Conservation (phyloP, 345 rosid species). For the Lumnitzera littorea region DNA sequence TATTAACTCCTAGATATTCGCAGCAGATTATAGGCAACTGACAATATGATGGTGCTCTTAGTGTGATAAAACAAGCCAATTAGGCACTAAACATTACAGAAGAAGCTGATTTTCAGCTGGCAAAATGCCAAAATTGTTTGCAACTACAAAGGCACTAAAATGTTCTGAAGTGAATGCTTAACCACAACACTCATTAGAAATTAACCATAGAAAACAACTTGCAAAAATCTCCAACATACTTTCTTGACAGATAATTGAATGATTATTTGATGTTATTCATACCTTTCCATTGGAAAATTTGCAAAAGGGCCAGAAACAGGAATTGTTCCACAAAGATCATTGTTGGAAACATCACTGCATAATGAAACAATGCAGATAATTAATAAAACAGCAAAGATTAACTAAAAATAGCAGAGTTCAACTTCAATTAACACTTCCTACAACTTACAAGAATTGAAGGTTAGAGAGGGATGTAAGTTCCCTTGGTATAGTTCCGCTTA, state of each 20-base stretch:
- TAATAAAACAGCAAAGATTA: background rate
- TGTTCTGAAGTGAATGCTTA: too few relatives aligned
- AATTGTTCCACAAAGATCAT: slow-evolving; percentile 62
- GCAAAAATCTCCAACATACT: too few relatives aligned
- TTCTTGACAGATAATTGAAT: background rate
- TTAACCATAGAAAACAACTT: background rate
- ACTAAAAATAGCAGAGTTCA: background rate
- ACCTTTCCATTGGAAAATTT: slow-evolving; percentile 56
- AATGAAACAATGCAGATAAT: background rate
- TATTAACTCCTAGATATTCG: too few relatives aligned
- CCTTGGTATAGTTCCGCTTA: slow-evolving; percentile 56
- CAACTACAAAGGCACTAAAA: too few relatives aligned
- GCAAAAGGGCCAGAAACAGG: slow-evolving; percentile 66
- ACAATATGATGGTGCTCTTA: too few relatives aligned
- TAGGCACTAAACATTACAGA: too few relatives aligned
- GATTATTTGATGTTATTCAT: background rate
- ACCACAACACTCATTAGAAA: too few relatives aligned
- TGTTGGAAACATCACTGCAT: slow-evolving; percentile 63
- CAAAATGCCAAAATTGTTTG: too few relatives aligned
- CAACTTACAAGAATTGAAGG: slow-evolving; percentile 60
- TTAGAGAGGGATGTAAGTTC: slow-evolving; percentile 45
- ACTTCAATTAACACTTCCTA: background rate
- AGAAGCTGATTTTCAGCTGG: too few relatives aligned
- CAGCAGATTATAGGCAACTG: too few relatives aligned
- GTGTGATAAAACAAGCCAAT: too few relatives aligned